Evolutionary conservation across 2,329 filamentous ascomycete genomes (phyloP).

Genomic region (Xylaria sp.): DNA sequence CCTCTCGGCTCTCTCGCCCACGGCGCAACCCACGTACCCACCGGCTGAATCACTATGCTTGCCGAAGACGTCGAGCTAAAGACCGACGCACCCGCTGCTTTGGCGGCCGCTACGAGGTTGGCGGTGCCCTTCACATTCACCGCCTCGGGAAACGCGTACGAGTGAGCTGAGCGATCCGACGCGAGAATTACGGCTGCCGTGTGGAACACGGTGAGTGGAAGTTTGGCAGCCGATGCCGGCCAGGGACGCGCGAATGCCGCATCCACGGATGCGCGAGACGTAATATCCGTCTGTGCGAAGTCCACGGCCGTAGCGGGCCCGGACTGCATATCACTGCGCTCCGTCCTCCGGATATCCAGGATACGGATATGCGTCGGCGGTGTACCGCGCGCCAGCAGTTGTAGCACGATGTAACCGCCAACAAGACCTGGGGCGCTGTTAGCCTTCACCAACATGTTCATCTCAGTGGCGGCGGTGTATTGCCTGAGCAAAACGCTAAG

Average conservation of each 20-base stretch:
- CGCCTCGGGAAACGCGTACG: conserved; percentile 51
- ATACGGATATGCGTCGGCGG: conserved; percentile 57
- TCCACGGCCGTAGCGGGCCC: conserved; percentile 45
- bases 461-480: neutral
- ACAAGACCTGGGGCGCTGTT: conserved; percentile 52
- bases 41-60: conserved; percentile 50
- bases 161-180: conserved; percentile 51
- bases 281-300: conserved; percentile 57
- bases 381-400: conserved; percentile 59
- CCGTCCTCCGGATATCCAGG: conserved; percentile 55
- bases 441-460: neutral
- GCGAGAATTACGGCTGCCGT: conserved; percentile 60
- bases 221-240: conserved; percentile 44
- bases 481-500: neutral
- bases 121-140: conserved; percentile 59
- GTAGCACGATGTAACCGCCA: conserved; percentile 59
- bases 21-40: conserved; percentile 36
- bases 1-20: conserved; percentile 49
- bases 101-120: conserved; percentile 55
- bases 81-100: conserved; percentile 51
- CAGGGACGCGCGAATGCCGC: conserved; percentile 56
- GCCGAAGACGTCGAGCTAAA: conserved; percentile 60
- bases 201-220: conserved; percentile 63
- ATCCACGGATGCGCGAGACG: conserved; percentile 49
- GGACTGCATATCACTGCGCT: conserved; percentile 48